Evolutionary conservation across 148 eudicot species (phyloP).

Genomic region (Vaccinium corymbosum): DNA sequence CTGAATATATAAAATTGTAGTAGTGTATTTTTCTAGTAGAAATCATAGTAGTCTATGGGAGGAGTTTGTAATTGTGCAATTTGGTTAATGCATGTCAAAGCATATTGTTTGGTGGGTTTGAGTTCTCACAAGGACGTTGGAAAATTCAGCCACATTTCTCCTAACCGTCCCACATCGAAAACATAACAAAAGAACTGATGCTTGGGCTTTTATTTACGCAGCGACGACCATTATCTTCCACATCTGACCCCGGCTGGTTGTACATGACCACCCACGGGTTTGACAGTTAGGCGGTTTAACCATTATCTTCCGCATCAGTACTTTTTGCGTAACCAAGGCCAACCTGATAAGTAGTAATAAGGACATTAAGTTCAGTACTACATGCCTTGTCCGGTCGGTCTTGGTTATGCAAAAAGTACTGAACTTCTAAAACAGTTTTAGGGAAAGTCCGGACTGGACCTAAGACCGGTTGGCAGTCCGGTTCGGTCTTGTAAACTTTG

Average conservation of each 20-base stretch:
- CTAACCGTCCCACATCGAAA: background rate
- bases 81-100: background rate
- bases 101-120: background rate
- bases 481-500: background rate
- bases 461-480: background rate
- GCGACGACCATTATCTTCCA: background rate
- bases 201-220: background rate
- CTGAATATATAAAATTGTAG: background rate
- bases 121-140: background rate
- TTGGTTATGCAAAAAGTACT: too few species aligned
- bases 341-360: too few species aligned
- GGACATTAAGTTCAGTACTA: too few species aligned
- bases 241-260: background rate
- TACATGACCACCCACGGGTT: background rate
- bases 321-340: too few species aligned
- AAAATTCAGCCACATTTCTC: background rate
- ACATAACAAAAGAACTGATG: background rate
- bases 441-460: background rate
- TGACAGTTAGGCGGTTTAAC: background rate
- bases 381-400: too few species aligned
- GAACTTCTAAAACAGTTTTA: background rate
- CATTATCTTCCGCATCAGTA: too few species aligned
- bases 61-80: background rate
- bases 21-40: background rate
- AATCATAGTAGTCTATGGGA: background rate